Base-by-base conservation (phyloP, 805 yeast species). In the Tetrapisispora namnaoensis region DNA sequence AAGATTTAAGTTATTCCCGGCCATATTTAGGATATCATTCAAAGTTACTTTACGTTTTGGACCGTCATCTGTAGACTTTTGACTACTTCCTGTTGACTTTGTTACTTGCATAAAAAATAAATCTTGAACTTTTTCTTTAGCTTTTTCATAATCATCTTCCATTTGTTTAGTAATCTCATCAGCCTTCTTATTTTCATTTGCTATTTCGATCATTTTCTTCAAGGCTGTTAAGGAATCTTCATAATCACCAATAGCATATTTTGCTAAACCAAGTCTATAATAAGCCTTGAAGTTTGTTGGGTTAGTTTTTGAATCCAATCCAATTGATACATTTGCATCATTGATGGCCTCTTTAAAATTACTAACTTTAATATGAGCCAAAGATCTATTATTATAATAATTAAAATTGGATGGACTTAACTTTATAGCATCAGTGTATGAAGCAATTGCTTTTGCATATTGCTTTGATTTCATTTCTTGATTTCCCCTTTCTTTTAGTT, bases 331-430 rank as follows among this genome's bases (percentile, higher is more conserved):
- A 57, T 83, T 75, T 21, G 97, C 96, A 65, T 91, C 99, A 41
- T 71, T 71, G 35, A 84, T 77, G 1, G 99, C 97, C 53, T 75
- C 70, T 16, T 78, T 82, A 61, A 84, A 89, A 50, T 86, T 72
- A 53, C 78, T 75, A 27, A 76, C 59, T 6, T 95, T 86, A 5
- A 95, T 83, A 67, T 85, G 80, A 1, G 97, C 97, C 37, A 98
- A 97, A 10, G 99, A 96, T 62, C 98, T 80, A 70, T 91, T 91
- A 28, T 97, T 87, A 53, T 77, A 77, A 67, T 82, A 91, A 18
- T 90, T 85, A n/a, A 87, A 87, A 64, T 87, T 88, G 21, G 72
- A 63, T 45, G 87, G 79, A 54, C 80, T 74, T 51, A 83, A 67
- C 27, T 69, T 78, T 55, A 91, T 77, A 7, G 97, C 96, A 48